Conservation (phyloP, 225 moss, liverwort and hornwort genomes). For the Pleurozium schreberi region DNA sequence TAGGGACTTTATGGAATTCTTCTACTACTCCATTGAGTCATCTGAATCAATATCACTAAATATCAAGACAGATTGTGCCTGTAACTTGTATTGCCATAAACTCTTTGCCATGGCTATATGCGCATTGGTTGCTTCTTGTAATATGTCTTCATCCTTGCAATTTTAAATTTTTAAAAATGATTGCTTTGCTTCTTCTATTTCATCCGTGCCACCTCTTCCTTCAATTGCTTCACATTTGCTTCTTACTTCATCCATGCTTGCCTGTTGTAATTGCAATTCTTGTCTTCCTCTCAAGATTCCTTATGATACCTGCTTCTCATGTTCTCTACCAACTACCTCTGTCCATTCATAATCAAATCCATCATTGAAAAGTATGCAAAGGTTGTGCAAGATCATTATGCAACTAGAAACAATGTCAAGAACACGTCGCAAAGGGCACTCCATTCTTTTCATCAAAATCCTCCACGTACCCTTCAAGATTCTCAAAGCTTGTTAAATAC, state of each 20-base stretch:
- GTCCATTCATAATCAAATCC: no score
- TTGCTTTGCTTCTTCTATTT: background rate
- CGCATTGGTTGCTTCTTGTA: background rate
- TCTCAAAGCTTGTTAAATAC: no score
- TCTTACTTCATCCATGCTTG: background rate
- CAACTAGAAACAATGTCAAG: no score
- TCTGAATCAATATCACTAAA: background rate
- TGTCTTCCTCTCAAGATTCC: background rate
- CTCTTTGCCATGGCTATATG: background rate
- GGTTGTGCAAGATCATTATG: no score
- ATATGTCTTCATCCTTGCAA: background rate
- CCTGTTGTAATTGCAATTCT: background rate
- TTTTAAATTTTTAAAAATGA: background rate
- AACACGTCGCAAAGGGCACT: no score
- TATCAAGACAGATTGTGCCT: background rate
- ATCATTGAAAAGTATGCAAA: no score
- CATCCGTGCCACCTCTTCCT: background rate
- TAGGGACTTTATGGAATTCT: no score
- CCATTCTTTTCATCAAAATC: no score
- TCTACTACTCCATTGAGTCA: background rate
- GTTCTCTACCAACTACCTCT: background rate
- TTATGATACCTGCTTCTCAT: background rate
- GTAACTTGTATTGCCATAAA: background rate
- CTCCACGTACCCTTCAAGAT: no score
- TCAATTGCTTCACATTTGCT: background rate